Base-by-base conservation (phyloP, 495 filamentous ascomycete genomes). In the Neurospora terricola region DNA sequence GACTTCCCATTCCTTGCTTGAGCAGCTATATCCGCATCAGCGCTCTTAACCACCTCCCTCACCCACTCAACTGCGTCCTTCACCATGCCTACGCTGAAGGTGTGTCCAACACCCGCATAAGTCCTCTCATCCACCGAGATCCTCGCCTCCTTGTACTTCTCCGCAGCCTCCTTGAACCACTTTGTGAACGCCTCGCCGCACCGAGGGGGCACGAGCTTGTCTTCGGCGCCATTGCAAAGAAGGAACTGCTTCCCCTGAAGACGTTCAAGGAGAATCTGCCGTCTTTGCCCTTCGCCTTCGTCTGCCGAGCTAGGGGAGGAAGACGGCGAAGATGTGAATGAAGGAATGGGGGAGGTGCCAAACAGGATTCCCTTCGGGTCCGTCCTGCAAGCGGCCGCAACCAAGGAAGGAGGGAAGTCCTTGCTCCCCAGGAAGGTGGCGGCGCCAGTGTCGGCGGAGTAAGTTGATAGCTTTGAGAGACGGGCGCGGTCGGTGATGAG, bases 151-250 rank as follows among this genome's bases (percentile, higher is more conserved):
- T 82, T 82, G 70, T 87, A 90, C 88, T 88, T 91, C 2, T 78
- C 81, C 43, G 88, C 77, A 0, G 89, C 89, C 40, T 86, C 80
- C 80, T 92, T 91, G 70, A 98, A 83, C 82, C 90, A 93, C 9
- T 80, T 78, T 69, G 97, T 73, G 78, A 98, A 96, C 0, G 87
- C 85, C 77, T 91, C 87, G 3, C 86, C 84, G 18, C 88, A 89
- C 30, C 83, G 83, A 80, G 93, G 93, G 8, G 96, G 95, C 23
- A 99, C 95, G 69, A 98, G 80, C 77, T 92, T 94, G 79, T 99
- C 96, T 21, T 83, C 83, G 0, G 84, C 91, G 0, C 95, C 96
- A 14, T 90, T 90, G 73, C 96, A 82, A 73, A 92, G 88, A 70
- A 98, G 81, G 72, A 98, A 89, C 71, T 84, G 89, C 81, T 98